Base-by-base conservation (phyloP, 305 asterid species). In the Rubia balearica region DNA sequence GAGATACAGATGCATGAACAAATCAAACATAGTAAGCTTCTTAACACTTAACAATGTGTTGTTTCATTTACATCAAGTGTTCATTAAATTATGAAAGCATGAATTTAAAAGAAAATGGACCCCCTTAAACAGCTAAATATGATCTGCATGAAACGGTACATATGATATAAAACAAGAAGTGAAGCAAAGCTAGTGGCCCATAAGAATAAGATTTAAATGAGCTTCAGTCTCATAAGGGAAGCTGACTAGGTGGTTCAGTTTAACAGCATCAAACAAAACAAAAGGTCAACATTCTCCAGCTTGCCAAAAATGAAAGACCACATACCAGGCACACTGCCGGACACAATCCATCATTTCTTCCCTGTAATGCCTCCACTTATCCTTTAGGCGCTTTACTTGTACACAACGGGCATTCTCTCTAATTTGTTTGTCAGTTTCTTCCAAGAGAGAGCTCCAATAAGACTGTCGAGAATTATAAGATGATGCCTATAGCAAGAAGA, bases 271-370 rank as follows among this genome's bases (percentile, higher is more conserved):
- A 7, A 24, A 30, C 19, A 14, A 38, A 24, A 24, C 17, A 61
- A 17, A 56, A 42, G 41, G n/a, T 38, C 69, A 33, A 33, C 10
- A 69, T 55, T 8, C 36, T 45, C 40, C 17, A 51, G 33, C 3
- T 38, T 36, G 33, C 13, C 61, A n/a, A 51, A 62, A 73, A 56
- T 10, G 30, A 33, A 13, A 57, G 71, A 60, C 51, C 61, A 53
- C 46, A 40, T 93, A 93, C 98, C 98, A 93, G 76, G 95, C 90
- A 81, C 92, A 89, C 80, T 89, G 97, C 83, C 98, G 83, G 82
- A 90, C 90, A 81, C 96, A 90, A 76, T 93, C 92, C 91, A 89
- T 83, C 79, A 87, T 87, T 82, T 90, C 96, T 85, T 93, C 98
- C 53, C 96, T 80, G 66, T 89, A 86, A 64, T 78, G 87, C 72